Conservation (phyloP, 2,329 filamentous ascomycete species). For the Gremmenia infestans region DNA sequence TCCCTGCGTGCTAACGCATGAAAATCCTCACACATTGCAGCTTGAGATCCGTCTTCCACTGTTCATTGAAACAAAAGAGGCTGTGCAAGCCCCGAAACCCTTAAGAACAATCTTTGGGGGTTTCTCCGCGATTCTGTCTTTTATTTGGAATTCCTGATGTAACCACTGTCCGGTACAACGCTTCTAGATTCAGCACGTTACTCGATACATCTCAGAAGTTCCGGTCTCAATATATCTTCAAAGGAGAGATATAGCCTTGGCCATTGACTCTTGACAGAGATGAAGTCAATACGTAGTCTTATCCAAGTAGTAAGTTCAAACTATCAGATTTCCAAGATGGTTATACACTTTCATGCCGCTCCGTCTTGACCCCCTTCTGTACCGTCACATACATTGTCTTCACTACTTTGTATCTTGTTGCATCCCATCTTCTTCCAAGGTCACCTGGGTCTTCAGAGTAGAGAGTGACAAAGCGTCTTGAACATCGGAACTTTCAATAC, state of each 20-base stretch:
- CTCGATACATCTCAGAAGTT: background rate
- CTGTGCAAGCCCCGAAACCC: background rate
- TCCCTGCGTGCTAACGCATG: background rate
- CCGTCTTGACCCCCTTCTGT: slow-evolving; percentile 2
- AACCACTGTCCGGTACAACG: background rate
- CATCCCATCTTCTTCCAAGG: slow-evolving; percentile 2
- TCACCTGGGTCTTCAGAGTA: background rate
- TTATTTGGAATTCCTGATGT: background rate
- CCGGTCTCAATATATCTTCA: background rate
- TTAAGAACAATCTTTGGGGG: background rate
- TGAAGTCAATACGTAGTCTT: background rate
- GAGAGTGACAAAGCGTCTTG: background rate
- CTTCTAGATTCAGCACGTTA: too few relatives aligned
- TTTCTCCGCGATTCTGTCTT: background rate
- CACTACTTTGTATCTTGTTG: slow-evolving; percentile 1
- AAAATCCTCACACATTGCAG: background rate
- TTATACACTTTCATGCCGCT: background rate
- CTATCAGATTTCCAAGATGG: background rate
- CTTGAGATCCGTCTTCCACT: background rate
- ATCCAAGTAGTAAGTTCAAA: background rate
- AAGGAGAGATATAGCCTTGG: background rate
- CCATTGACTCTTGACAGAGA: background rate
- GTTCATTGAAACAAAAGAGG: background rate
- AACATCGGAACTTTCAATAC: background rate
- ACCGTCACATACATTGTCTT: slow-evolving; percentile 8